Base-by-base conservation (phyloP, 164 flowering plant genomes). In the Amborella trichopoda region DNA sequence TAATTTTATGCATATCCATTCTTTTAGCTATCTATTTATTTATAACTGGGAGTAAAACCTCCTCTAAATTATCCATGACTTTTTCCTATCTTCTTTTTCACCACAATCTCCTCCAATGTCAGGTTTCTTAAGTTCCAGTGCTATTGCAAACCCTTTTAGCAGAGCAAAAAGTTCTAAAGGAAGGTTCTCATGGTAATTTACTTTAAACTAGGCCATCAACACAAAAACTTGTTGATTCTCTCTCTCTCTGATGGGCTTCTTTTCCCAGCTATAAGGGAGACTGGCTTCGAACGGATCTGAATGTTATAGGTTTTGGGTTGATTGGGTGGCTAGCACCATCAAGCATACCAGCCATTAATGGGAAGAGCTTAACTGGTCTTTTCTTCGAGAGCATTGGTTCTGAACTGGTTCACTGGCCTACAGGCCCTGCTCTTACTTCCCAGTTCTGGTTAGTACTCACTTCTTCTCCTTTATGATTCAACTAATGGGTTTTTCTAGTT, bases 301-400 rank as follows among this genome's bases (percentile, higher is more conserved):
- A 70, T 25, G 98, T 83, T 63, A 81, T 90, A 10, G 98, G 98
- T 17, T 90, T 86, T 33, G 96, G 98, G 33, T 47, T 90, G 71
- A 81, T 86, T 42, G 98, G 94, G n/a, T 86, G 98, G 98, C 1
- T 86, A 2, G 95, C 87, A 5, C 94, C 95, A 2, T 90, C 95
- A 0, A 86, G 98, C 77, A 60, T 91, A 18, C 96, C 98, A 0
- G 60, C 55, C 0, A 86, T 91, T 66, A 52, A 78, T 38, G 96
- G 98, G 18, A 75, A 83, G 67, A 86, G 96, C 55, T 69, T 86
- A 65, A 78, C 98, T 0, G 93, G 96, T 13, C 80, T 90, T 13
- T 90, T 90, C 78, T 90, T 86, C 51, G 56, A 58, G n/a, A 86
- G 95, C 76, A 90, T 90, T 51, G 94, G 96, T 24, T 13, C 71